Evolutionary conservation across 179 eudicot genomes (phyloP), one percentile per base, ranked within the genome.

Genomic region (Monotropa hypopitys): DNA sequence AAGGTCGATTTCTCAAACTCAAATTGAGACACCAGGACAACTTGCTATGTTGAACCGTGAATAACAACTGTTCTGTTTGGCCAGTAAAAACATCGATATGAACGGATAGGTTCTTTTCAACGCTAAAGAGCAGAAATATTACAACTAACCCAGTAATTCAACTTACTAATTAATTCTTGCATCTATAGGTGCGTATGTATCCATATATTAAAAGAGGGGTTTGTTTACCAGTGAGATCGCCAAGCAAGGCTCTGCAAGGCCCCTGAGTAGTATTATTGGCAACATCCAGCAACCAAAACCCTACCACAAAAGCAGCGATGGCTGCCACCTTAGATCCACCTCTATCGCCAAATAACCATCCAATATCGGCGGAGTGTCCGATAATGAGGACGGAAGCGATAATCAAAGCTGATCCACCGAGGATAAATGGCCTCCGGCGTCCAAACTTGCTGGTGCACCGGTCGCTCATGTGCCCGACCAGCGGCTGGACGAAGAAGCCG

Each of bases 231-330:
- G 94, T 86, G 69, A 90, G 94, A 82, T 90, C 94, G 61, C 88
- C 92, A n/a, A 90, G 92, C 54, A 90, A 77, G 56, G 94, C 94
- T 73, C 94, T 77, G 32, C 94, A 90, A 45, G 94, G 94, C 21
- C 91, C 91, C 76, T 90, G 94, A 11, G 87, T 90, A 8, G 88
- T 83, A 76, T 96, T 96, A 80, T 96, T 96, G 3, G 99, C 99
- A 21, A 93, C 96, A 86, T 96, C 98, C 23, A 96, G 91, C 74
- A 95, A 70, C 99, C 99, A 96, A 82, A 96, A 96, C 56, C 99
- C 99, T 0, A 91, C 16, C 12, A 96, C 96, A 26, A 91, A 96
- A 8, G 88, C 94, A 0, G 84, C 87, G 3, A 96, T 84, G 1
- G 99, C 97, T 61, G 86, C 79, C 0, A 87, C 85, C 70, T 89